Conservation (phyloP, 1,284 basidiomycete genomes). For the Crocinoboletus sp. region DNA sequence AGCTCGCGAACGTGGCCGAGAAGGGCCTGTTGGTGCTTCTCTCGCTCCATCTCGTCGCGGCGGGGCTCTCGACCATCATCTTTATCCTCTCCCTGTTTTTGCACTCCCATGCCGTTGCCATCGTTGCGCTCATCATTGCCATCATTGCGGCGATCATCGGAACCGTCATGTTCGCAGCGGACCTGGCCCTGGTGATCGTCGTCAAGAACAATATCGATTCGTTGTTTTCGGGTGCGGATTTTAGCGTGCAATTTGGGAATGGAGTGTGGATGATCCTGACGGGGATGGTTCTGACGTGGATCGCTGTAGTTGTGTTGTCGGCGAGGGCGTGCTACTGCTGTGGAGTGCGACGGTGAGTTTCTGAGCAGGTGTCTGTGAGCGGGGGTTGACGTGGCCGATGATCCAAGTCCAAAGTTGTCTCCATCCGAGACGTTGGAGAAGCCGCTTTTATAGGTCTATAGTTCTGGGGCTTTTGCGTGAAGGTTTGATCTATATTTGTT, state of each 20-base stretch:
- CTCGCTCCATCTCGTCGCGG: conserved; percentile 60
- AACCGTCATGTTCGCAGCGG: conserved; percentile 52
- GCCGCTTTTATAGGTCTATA: background rate
- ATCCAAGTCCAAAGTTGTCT: conserved; percentile 10
- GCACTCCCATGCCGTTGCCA: conserved; percentile 48
- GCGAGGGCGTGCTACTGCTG: conserved; percentile 65
- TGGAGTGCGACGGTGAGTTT: conserved; percentile 44
- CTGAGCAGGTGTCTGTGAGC: background rate
- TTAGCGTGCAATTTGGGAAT: conserved; percentile 57
- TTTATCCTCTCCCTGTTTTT: conserved; percentile 55
- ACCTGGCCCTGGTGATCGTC: conserved; percentile 54
- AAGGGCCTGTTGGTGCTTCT: conserved; percentile 54
- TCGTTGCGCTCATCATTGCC: conserved; percentile 54
- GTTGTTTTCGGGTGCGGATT: conserved; percentile 36
- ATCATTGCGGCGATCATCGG: conserved; percentile 51
- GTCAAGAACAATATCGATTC: conserved; percentile 42
- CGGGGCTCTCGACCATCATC: conserved; percentile 51
- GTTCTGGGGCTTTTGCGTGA: too few species aligned
- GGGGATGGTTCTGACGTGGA: conserved; percentile 52
- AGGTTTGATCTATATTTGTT: too few species aligned
- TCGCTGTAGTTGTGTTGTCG: conserved; percentile 54
- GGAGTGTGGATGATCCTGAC: conserved; percentile 66
- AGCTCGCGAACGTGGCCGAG: conserved; percentile 43
- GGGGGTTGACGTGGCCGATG: conserved; percentile 10
- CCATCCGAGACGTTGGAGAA: conserved; percentile 6